phyloP scores from a whole-genome alignment of 2,329 filamentous ascomycete genomes.

The Paraconiothyrium brasiliense region DNA sequence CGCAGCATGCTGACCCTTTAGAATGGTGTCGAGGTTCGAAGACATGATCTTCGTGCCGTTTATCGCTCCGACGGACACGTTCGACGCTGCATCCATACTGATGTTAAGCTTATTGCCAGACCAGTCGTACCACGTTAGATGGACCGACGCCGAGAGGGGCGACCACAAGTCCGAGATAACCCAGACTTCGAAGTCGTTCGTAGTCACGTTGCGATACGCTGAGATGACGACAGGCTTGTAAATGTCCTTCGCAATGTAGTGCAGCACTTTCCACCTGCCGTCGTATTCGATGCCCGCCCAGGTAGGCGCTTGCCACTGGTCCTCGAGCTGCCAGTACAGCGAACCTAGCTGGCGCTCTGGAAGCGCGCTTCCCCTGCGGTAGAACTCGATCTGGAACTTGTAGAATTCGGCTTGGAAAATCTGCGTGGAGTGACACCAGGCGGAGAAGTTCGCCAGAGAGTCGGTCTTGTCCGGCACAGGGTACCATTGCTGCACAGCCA shows the following conservation, averaged over 20 bases:
- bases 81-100: slow-evolving; percentile 41
- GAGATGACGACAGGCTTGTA: slow-evolving; percentile 69
- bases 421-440: slow-evolving; percentile 70
- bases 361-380: slow-evolving; percentile 66
- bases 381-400: slow-evolving; percentile 68
- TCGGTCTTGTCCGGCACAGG: slow-evolving; percentile 64
- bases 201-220: slow-evolving; percentile 63
- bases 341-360: slow-evolving; percentile 67
- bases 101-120: slow-evolving; percentile 56
- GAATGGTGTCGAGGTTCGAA: slow-evolving; percentile 49
- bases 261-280: slow-evolving; percentile 70
- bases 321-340: slow-evolving; percentile 73
- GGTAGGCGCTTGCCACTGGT: slow-evolving; percentile 71
- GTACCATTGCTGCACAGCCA: slow-evolving; percentile 65
- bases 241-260: slow-evolving; percentile 66
- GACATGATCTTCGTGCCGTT: slow-evolving; percentile 62
- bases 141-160: slow-evolving; percentile 56
- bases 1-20: slow-evolving; percentile 39
- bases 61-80: slow-evolving; percentile 60
- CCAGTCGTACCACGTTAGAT: slow-evolving; percentile 63
- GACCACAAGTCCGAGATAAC: slow-evolving; percentile 68
- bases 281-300: slow-evolving; percentile 72
- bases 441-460: slow-evolving; percentile 65
- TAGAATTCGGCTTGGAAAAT: slow-evolving; percentile 73
- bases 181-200: slow-evolving; percentile 63